A percentile compares a stretch with the other conserved stretches of the same genome.
phyloP scores from a whole-genome alignment of 2,329 filamentous ascomycete species.

The Neopestalotiopsis clavispora region DNA sequence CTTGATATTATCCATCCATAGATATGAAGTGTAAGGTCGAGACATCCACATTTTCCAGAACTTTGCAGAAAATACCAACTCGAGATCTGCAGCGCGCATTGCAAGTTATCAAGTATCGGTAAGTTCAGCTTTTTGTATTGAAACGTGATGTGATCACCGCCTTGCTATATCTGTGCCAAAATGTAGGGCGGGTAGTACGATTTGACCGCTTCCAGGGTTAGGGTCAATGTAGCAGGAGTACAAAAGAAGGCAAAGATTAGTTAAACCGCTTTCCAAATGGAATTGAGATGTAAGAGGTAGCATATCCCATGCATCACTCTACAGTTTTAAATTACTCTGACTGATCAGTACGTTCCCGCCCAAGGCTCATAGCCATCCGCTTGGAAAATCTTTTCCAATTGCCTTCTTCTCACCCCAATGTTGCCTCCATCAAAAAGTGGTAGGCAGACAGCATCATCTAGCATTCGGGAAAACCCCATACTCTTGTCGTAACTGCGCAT shows the following conservation, averaged over 20 bases:
- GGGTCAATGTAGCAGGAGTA: too few relatives aligned
- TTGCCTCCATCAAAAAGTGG: constrained; percentile 61
- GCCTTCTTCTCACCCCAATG: constrained; percentile 54
- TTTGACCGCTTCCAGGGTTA: too few relatives aligned
- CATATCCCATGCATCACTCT: too few relatives aligned
- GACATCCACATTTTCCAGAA: neutral
- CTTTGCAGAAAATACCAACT: neutral
- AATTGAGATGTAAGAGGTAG: too few relatives aligned
- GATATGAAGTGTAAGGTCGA: neutral
- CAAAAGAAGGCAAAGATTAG: too few relatives aligned
- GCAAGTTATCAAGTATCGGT: too few relatives aligned
- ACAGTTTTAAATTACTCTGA: neutral
- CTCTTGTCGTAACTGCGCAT: constrained; percentile 49
- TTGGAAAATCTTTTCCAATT: constrained; percentile 43
- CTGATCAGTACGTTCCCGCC: constrained; percentile 26
- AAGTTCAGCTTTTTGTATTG: too few relatives aligned
- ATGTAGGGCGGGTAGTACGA: too few relatives aligned
- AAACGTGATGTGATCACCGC: too few relatives aligned
- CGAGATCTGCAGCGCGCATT: constrained; percentile 31
- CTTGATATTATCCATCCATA: neutral
- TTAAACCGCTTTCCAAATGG: too few relatives aligned
- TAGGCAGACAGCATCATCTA: constrained; percentile 50
- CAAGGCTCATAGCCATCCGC: neutral
- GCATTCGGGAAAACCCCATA: constrained; percentile 46
- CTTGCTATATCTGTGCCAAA: too few relatives aligned